Percentiles rank a stretch among this genome's conserved stretches.
These are phyloP conservation scores for Rhododendron griersonianum DNA, from an alignment of 148 eudicot genomes.

Conservation along the genomic window DNA sequence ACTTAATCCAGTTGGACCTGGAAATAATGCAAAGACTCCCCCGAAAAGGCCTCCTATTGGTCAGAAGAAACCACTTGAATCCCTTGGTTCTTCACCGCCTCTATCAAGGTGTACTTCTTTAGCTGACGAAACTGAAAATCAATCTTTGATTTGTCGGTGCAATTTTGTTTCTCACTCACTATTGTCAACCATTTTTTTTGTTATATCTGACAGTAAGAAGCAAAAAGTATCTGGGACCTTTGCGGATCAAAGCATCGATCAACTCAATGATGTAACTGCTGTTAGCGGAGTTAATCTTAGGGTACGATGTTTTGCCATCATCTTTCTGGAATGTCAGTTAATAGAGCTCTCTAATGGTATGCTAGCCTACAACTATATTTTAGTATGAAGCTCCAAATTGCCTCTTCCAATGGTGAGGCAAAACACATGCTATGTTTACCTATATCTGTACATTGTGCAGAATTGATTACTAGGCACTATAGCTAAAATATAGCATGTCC, in stretches of 20 bases:
- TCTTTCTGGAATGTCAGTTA: background rate
- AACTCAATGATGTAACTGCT: constrained; percentile 97
- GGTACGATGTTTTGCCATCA: constrained; percentile 36
- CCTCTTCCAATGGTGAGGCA: background rate
- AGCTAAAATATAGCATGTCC: background rate
- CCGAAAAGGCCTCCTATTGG: constrained; percentile 58
- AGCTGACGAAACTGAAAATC: background rate
- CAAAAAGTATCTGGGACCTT: constrained; percentile 72
- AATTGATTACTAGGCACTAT: background rate
- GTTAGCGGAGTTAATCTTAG: constrained; percentile 95
- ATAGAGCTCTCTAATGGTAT: background rate
- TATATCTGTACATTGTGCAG: background rate
- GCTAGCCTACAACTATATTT: background rate
- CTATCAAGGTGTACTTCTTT: constrained; percentile 52
- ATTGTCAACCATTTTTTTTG: background rate
- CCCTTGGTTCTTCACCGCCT: constrained; percentile 70
- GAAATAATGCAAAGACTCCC: constrained; percentile 50
- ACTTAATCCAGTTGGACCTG: constrained; percentile 32
- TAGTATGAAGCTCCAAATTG: background rate
- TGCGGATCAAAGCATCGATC: constrained; percentile 93
- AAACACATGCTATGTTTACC: background rate
- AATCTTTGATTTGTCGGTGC: background rate
- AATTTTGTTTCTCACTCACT: background rate
- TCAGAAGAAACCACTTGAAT: constrained; percentile 78
- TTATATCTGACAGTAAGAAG: constrained; percentile 61